Percentiles rank a stretch among this genome's conserved stretches.
Evolutionary conservation across 495 filamentous ascomycete genomes (phyloP).

Genomic region (Xylaria bambusicola): DNA sequence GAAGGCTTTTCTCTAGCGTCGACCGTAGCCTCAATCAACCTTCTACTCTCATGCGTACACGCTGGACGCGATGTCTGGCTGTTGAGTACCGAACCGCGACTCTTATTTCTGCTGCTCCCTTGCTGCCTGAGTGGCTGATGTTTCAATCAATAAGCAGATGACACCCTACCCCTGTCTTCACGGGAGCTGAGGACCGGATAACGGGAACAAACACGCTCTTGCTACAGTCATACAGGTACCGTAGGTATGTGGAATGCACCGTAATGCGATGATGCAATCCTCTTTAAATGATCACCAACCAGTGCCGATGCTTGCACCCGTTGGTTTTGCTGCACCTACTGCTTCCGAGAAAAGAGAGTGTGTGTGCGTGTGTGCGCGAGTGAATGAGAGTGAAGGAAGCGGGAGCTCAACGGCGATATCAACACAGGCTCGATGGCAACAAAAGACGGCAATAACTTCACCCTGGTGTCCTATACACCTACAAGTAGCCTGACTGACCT

Average conservation of each 20-base stretch:
- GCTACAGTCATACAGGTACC: constrained; percentile 17
- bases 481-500: no score
- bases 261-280: not conserved
- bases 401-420: not conserved
- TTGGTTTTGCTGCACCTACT: not conserved
- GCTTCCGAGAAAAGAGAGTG: not conserved
- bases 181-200: no score
- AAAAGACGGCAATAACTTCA: not conserved
- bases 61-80: not conserved
- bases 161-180: no score
- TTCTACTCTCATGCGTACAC: not conserved
- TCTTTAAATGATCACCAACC: not conserved
- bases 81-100: not conserved
- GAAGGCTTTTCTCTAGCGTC: constrained; percentile 11
- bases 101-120: not conserved
- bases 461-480: constrained; percentile 4
- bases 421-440: not conserved
- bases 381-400: not conserved
- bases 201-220: constrained; percentile 6
- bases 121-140: not conserved
- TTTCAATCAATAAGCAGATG: not conserved
- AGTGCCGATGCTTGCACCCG: not conserved
- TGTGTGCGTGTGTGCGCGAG: no score
- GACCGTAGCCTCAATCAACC: not conserved
- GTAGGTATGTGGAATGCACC: constrained; percentile 13